Percentiles rank a stretch among this genome's conserved stretches.
Conservation (phyloP, 1,284 basidiomycete species). For the Boletellus sp. region DNA sequence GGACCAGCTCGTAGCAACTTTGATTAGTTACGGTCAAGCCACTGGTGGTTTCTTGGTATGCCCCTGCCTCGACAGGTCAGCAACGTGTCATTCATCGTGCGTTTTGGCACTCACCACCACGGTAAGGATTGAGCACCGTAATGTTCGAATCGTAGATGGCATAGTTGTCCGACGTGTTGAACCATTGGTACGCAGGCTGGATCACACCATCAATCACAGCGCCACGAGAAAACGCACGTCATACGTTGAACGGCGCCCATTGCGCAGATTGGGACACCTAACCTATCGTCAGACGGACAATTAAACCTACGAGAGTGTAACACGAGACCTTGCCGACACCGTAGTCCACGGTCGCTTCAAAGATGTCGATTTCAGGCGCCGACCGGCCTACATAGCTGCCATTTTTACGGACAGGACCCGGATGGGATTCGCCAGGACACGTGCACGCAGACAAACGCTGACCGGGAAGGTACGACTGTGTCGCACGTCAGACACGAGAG, state of each 20-base stretch:
- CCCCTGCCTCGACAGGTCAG: conserved; percentile 21
- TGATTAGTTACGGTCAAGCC: conserved; percentile 30
- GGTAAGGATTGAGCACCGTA: conserved; percentile 29
- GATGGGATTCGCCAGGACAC: conserved; percentile 78
- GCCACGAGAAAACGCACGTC: background rate
- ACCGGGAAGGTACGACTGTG: conserved; percentile 70
- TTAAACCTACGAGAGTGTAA: background rate
- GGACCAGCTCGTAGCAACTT: conserved; percentile 29
- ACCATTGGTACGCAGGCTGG: conserved; percentile 31
- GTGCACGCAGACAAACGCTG: conserved; percentile 82
- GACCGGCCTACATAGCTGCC: conserved; percentile 68
- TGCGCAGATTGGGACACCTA: conserved; percentile 36
- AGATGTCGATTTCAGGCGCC: conserved; percentile 73
- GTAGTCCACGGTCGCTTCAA: conserved; percentile 31
- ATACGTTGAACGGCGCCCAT: conserved; percentile 35
- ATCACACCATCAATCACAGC: conserved; percentile 7
- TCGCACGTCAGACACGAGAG: conserved; percentile 4
- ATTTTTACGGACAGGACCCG: conserved; percentile 64
- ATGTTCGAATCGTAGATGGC: conserved; percentile 26
- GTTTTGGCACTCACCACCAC: conserved; percentile 24
- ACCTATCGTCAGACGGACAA: conserved; percentile 8
- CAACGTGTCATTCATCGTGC: background rate
- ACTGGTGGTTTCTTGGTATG: conserved; percentile 34
- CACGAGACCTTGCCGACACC: conserved; percentile 29
- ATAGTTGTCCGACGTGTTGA: conserved; percentile 27